Base-by-base conservation (phyloP, 2,329 filamentous ascomycete genomes). In the Diaporthe humulicola region DNA sequence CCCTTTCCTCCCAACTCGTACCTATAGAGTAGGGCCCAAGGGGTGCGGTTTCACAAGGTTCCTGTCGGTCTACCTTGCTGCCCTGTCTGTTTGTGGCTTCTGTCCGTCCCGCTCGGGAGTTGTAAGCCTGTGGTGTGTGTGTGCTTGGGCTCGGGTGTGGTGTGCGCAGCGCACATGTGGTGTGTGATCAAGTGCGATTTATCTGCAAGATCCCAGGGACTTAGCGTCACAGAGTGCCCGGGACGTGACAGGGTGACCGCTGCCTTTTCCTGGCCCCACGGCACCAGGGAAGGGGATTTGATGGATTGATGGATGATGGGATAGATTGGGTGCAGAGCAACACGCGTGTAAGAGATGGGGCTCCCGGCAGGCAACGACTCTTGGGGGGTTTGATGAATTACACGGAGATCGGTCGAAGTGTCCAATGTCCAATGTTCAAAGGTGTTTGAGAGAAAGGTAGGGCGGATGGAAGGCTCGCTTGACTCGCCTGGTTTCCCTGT, bases 101-200 rank as follows among this genome's bases (percentile, higher is more conserved):
- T 67, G 61, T 67, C 42, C 61, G 61, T 67, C 61, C 61, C 61
- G 61, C 61, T 45, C 61, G 61, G 61, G 61, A 67, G 42, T 67
- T 67, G 61, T 36, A 45, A 50, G 7, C 42, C 28, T 36, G 38
- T 45, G 40, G 56, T 60, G 58, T 42, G 36, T 42, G 36, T 28
- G 36, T 28, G 58, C 15, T 14, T 14, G 52, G 3, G 52, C 28
- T 36, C 4, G 50, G 12, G 50, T 28, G 36, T 40, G 57, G 57
- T 60, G 57, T 25, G 57, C 38, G 38, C 38, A 12, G n/a, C 38
- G 12, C 9, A 15, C 19, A 25, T 19, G 57, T 40, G 57, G 61
- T 67, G 61, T 67, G 42, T 67, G 61, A 67, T 67, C 61, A 67
- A 67, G 45, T 67, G 45, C 61, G 45, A 67, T 67, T 67, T 28